A percentile compares a stretch with the other conserved stretches of the same genome.
phyloP scores from a whole-genome alignment of 148 eudicot genomes.

The Bassia scoparia region DNA sequence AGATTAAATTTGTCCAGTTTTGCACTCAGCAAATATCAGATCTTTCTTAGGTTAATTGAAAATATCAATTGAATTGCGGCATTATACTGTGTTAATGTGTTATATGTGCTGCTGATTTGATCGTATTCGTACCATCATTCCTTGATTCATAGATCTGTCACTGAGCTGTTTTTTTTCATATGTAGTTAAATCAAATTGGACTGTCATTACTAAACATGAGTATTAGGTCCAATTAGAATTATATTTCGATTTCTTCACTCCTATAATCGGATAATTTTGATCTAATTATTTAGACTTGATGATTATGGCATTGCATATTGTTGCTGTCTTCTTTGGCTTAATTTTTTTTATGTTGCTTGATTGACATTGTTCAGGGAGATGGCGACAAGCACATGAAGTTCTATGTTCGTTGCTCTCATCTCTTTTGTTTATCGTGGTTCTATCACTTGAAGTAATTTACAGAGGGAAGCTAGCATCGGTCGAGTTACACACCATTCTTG shows the following conservation, averaged over 20 bases:
- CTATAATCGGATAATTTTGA: neutral
- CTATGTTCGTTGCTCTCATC: constrained; percentile 75
- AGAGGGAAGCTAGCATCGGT: constrained; percentile 79
- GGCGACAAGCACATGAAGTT: constrained; percentile 76
- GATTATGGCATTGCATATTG: neutral
- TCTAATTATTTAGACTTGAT: neutral
- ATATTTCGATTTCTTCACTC: neutral
- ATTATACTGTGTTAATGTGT: neutral
- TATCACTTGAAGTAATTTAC: constrained; percentile 76
- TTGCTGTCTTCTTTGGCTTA: neutral
- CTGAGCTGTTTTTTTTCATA: too few species aligned
- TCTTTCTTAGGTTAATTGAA: too few species aligned
- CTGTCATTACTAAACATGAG: too few species aligned
- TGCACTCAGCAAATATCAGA: too few species aligned
- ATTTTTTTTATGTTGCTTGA: neutral
- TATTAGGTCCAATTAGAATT: neutral
- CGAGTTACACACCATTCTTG: constrained; percentile 79
- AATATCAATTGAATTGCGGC: too few species aligned
- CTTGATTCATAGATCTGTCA: too few species aligned
- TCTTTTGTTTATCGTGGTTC: constrained; percentile 54
- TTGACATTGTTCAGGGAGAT: constrained; percentile 30
- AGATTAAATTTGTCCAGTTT: too few species aligned
- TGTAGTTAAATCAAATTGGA: too few species aligned
- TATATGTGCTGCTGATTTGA: neutral
- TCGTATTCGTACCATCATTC: too few species aligned